Conservation (phyloP, 163 green algal species). For the Coccomyxa subellipsoidea region DNA sequence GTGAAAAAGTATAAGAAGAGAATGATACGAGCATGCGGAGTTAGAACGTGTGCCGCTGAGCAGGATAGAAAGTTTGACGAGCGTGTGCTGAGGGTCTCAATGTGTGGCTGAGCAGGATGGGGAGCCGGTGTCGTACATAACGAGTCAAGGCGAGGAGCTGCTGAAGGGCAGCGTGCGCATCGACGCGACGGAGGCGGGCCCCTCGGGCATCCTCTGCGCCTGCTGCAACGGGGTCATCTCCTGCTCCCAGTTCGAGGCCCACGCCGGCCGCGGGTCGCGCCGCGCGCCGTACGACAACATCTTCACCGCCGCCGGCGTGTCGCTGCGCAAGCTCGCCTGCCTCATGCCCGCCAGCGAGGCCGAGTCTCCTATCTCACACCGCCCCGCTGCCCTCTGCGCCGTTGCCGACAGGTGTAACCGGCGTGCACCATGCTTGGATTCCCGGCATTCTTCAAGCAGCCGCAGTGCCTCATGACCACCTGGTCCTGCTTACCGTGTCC, state of each 20-base stretch:
- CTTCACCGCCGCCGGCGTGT: constrained; percentile 54
- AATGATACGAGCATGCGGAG: too few relatives aligned
- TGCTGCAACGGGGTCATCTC: constrained; percentile 65
- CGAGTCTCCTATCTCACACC: not conserved
- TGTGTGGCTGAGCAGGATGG: constrained; percentile 30
- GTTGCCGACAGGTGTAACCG: constrained; percentile 8
- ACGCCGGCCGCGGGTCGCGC: constrained; percentile 59
- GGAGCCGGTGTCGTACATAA: constrained; percentile 49
- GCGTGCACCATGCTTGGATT: too few relatives aligned
- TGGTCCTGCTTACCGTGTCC: too few relatives aligned
- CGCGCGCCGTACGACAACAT: constrained; percentile 79
- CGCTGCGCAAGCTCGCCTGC: constrained; percentile 59
- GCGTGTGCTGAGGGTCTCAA: not conserved
- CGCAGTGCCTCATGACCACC: too few relatives aligned
- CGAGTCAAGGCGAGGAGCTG: constrained; percentile 41
- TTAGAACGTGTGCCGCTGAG: too few relatives aligned
- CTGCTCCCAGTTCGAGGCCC: constrained; percentile 77
- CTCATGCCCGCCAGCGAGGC: constrained; percentile 37
- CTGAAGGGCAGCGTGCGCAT: constrained; percentile 50
- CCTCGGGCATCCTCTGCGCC: constrained; percentile 73
- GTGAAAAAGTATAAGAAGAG: too few relatives aligned
- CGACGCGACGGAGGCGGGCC: constrained; percentile 25
- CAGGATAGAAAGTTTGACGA: not conserved
- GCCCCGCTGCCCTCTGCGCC: not conserved
- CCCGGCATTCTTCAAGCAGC: too few relatives aligned